These are phyloP conservation scores for Phytophthora sp. DNA, from an alignment of 352 stramenopile genomes.

Conservation along the genomic window DNA sequence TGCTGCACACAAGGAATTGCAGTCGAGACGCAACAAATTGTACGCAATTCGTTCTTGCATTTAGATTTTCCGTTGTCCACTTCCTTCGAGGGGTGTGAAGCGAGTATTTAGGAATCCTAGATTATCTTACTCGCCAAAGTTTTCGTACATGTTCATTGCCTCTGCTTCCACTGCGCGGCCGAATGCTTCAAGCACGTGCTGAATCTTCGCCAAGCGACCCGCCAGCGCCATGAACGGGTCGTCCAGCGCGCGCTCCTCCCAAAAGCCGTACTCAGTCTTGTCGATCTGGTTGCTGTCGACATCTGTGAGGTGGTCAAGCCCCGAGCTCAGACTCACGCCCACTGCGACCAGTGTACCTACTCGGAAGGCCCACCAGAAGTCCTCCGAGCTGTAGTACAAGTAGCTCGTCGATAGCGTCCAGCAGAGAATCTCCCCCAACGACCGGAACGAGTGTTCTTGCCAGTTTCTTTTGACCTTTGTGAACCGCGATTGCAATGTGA, in stretches of 20 bases:
- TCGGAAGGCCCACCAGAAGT: conserved; percentile 60
- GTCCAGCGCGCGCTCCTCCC: conserved; percentile 54
- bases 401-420: conserved; percentile 62
- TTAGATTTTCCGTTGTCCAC: conserved; percentile 12
- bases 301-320: conserved; percentile 64
- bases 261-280: conserved; percentile 55
- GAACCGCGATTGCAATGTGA: conserved; percentile 81
- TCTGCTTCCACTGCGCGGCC: conserved; percentile 43
- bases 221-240: conserved; percentile 59
- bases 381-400: conserved; percentile 64
- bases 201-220: conserved; percentile 43
- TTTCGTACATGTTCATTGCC: conserved; percentile 76
- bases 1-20: conserved; percentile 9
- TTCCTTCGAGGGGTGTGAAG: conserved; percentile 8
- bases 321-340: conserved; percentile 52
- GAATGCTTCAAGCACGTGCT: conserved; percentile 36
- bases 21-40: conserved; percentile 11
- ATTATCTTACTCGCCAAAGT: conserved; percentile 64
- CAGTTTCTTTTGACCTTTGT: conserved; percentile 68
- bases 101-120: no score
- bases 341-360: conserved; percentile 64
- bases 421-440: conserved; percentile 65
- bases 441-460: conserved; percentile 56
- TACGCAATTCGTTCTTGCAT: conserved; percentile 22
- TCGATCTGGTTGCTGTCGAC: conserved; percentile 54